These are phyloP conservation scores for Penicillium simplicissimum DNA, from an alignment of 495 filamentous ascomycete species.

Conservation along the genomic window DNA sequence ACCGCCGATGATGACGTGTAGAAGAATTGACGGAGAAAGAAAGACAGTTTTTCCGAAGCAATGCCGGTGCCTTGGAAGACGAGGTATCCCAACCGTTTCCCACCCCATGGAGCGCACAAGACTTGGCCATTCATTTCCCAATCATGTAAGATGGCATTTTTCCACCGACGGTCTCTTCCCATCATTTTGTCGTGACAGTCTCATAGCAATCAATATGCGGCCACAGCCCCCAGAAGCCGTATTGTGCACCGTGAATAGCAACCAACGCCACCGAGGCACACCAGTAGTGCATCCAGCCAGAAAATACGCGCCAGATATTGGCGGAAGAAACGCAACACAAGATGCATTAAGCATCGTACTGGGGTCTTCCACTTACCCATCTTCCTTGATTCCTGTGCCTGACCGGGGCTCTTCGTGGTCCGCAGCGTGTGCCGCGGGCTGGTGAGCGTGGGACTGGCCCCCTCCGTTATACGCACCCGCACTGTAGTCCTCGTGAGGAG, in stretches of 20 bases:
- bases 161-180: background rate
- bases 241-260: constrained; percentile 25
- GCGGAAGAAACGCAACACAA: constrained; percentile 22
- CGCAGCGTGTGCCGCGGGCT: constrained; percentile 38
- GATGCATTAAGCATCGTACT: constrained; percentile 24
- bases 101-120: background rate
- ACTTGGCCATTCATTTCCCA: background rate
- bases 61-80: background rate
- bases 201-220: background rate
- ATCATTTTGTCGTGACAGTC: background rate
- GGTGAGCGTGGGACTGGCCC: constrained; percentile 57
- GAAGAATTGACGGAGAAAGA: background rate
- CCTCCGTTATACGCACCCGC: constrained; percentile 63
- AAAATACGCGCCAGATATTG: constrained; percentile 6
- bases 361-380: constrained; percentile 78
- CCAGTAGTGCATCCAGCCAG: constrained; percentile 9
- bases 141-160: background rate
- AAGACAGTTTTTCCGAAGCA: background rate
- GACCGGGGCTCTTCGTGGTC: constrained; percentile 48
- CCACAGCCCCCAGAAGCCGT: background rate
- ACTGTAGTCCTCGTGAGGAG: constrained; percentile 46
- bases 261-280: constrained; percentile 12
- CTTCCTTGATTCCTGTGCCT: constrained; percentile 90
- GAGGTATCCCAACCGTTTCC: background rate
- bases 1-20: background rate